Percentiles rank a stretch among this genome's conserved stretches.
Conservation (phyloP, 1,139 yeast genomes). For the Geotrichum klebahnii region DNA sequence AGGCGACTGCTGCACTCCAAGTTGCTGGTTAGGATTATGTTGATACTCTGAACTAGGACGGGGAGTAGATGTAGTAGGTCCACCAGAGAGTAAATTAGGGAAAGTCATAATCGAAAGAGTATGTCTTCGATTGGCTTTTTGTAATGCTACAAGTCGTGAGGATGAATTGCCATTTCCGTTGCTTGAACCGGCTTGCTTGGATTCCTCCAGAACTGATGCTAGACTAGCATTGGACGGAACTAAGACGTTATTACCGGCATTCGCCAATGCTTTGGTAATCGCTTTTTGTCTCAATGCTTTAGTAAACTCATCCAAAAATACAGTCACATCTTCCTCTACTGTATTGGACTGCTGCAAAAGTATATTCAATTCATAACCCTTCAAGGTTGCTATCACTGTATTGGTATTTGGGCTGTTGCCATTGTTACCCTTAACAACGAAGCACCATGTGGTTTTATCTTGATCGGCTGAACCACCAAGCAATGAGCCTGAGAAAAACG, state of each 20-base stretch:
- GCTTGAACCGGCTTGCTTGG: not conserved
- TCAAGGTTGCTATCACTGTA: constrained; percentile 8
- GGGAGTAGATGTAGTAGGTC: not conserved
- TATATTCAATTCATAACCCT: constrained; percentile 9
- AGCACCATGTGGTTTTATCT: constrained; percentile 9
- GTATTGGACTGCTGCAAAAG: not conserved
- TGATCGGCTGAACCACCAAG: not conserved
- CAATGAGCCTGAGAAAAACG: constrained; percentile 6
- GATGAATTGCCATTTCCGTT: not conserved
- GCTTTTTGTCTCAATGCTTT: constrained; percentile 9
- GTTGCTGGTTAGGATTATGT: not conserved
- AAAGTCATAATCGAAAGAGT: constrained; percentile 1
- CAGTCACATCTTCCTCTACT: not conserved
- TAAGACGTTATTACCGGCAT: not conserved
- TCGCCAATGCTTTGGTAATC: not conserved
- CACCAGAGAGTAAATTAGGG: not conserved
- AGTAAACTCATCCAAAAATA: constrained; percentile 10
- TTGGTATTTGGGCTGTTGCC: too few relatives aligned
- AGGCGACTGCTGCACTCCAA: not conserved
- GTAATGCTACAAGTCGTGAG: not conserved
- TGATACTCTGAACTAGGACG: not conserved
- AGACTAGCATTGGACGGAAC: not conserved
- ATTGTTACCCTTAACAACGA: constrained; percentile 7
- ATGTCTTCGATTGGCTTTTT: not conserved
- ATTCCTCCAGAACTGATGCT: constrained; percentile 3